Evolutionary conservation across 2,329 filamentous ascomycete genomes (phyloP).

Genomic region (Neonectria punicea): DNA sequence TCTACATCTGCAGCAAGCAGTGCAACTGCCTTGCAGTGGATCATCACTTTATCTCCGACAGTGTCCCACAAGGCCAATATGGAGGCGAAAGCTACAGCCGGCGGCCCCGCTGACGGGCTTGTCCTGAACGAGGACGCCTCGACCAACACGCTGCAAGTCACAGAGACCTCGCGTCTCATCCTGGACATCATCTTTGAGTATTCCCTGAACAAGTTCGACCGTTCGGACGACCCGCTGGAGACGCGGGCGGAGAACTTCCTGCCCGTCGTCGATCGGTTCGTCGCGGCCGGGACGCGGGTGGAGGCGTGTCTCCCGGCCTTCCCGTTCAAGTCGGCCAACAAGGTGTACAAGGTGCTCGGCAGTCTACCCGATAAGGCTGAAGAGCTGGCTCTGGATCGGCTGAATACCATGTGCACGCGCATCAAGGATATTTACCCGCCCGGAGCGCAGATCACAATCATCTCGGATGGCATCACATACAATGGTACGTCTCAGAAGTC

Average conservation of each 20-base stretch:
- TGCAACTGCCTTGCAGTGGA: too few relatives aligned
- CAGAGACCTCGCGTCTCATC: slow-evolving; percentile 22
- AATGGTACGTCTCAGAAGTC: slow-evolving; percentile 52
- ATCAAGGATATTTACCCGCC: slow-evolving; percentile 41
- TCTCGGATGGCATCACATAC: slow-evolving; percentile 64
- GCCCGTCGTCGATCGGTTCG: slow-evolving; percentile 34
- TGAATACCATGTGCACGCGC: slow-evolving; percentile 40
- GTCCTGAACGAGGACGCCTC: too few relatives aligned
- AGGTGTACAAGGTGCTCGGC: slow-evolving; percentile 45
- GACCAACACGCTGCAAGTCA: too few relatives aligned
- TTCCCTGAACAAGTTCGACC: slow-evolving; percentile 40
- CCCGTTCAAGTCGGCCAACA: slow-evolving; percentile 48
- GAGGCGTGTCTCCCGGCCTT: slow-evolving; percentile 44
- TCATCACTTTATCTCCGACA: too few relatives aligned
- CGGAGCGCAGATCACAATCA: slow-evolving; percentile 51
- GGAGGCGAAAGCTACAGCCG: too few relatives aligned
- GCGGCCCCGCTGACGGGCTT: too few relatives aligned
- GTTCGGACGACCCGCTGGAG: slow-evolving; percentile 24
- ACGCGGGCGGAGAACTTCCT: slow-evolving; percentile 35
- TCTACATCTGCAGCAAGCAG: too few relatives aligned
- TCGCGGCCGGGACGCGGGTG: slow-evolving; percentile 26
- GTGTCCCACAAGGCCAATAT: too few relatives aligned
- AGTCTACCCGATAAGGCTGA: slow-evolving; percentile 45
- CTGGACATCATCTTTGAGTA: slow-evolving; percentile 41
- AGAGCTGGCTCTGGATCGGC: slow-evolving; percentile 39